Evolutionary conservation across 108 stramenopile species (phyloP), one percentile per base, ranked within the genome.

Genomic region (Seminavis robusta): DNA sequence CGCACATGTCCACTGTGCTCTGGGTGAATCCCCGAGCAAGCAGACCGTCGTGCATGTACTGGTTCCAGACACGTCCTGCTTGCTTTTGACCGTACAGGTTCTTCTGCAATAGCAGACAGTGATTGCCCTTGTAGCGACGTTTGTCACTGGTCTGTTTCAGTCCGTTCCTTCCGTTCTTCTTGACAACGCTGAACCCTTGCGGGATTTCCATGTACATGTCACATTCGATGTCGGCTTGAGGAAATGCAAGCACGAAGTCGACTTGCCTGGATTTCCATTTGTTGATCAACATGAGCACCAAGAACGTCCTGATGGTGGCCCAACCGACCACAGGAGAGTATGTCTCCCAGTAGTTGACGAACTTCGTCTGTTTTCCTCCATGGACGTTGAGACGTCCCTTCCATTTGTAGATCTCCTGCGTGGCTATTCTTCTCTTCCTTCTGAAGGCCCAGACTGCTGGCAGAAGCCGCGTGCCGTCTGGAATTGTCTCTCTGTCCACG

Each of bases 211-310:
- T 41, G 30, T 78, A 77, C 13, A 78, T 47, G 24, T 47, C 16
- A 40, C 16, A 10, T 0, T 33, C 41, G 4, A 71, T 16, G 7
- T 11, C 8, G 21, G 62, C 52, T 23, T 77, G 73, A 0, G 74
- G 52, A 31, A 81, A 81, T 0, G 76, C 76, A 20, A 56, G 26
- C 7, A 72, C 56, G 44, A 55, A 78, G 30, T 78, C 71, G n/a
- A 73, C 21, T 27, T 78, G 71, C 17, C 48, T 53, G 0, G 74
- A 53, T 2, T 59, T 5, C 52, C 62, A 59, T 4, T 34, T 29
- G 44, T 59, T 29, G 11, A 76, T 30, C 8, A 33, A 11, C 7
- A 52, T 33, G 1, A 76, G 46, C 0, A 39, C 51, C 4, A 76
- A 52, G 3, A 76, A 26, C 10, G 60, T 4, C 1, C 64, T 38